Base-by-base conservation (phyloP, 2,329 filamentous ascomycete genomes). In the Alternaria tenuissima region DNA sequence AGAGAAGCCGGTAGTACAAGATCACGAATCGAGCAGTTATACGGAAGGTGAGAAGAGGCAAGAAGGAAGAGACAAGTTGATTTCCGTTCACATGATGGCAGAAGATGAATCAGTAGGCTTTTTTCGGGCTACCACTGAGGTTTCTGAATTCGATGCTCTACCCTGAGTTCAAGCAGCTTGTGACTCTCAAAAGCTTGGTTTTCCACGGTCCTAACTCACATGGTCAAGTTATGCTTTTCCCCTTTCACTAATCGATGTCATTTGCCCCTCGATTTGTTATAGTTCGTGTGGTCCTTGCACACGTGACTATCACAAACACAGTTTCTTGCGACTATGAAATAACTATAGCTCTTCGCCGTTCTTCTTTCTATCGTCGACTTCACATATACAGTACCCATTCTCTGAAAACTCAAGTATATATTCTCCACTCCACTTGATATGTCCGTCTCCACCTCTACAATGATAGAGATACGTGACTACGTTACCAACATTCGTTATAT, bases 381-480 rank as follows among this genome's bases (percentile, higher is more conserved):
- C 32, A 24, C 12, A 49, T 38, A 49, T 38, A 49, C 30, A 7
- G 6, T n/a, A 7, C 0, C 1, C 7, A 16, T 2, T 6, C 4
- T 12, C 34, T 5, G n/a, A 26, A 1, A 6, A 12, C 8, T 4
- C 2, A 36, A 20, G 8, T n/a, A 22, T 22, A 38, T 49, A 49
- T n/a, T n/a, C 20, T 24, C 30, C 14, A n/a, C 20, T 14, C 20
- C 7, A 26, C 22, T 36, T 5, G 16, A 49, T 5, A 38, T 49
- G 46, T 38, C 20, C n/a, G 22, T 14, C 14, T 18, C 5, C 4
- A 14, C 4, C 4, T 5, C 18, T 18, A 55, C 42, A 7, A 52
- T 38, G 20, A 55, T 52, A 36, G 42, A 52, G 18, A 20, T 60
- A 16, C 53, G 57, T n/a, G 47, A 60, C 46, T 60, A 46, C 14